Base-by-base conservation (phyloP, 2,329 filamentous ascomycete genomes). In the Dactylellina drechsleri region DNA sequence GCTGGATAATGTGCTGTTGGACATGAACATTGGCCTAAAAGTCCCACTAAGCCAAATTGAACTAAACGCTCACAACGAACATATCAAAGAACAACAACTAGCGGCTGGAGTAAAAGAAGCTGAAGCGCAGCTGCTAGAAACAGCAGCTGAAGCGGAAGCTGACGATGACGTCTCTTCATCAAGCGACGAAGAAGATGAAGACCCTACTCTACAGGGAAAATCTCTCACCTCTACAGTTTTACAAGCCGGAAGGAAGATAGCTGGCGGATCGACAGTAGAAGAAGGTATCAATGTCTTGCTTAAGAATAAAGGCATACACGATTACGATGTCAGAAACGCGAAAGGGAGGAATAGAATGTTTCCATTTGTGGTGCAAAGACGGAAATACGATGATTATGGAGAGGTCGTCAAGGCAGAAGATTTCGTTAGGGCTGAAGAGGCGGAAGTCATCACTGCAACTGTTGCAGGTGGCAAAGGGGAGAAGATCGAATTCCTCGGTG, bases 381-480 rank as follows among this genome's bases (percentile, higher is more conserved):
- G 89, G 81, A 89, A 92, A 59, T 88, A 87, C 31, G 95, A 98
- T 80, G 94, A 97, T 77, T 99, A 95, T 82, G 95, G 95, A 71
- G 95, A 99, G 77, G 84, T 96, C 15, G 97, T 99, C 78, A 89
- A 93, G 64, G 92, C 94, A 0, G 95, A 98, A 81, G 95, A 99
- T 77, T 99, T 94, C 80, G 86, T 97, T 0, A 88, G 93, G 70
- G 94, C 93, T 0, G 95, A 99, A 80, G 95, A 98, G 82, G 89
- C 92, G 68, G 88, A 90, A 70, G 87, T 88, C 26, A 85, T 88
- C 16, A 90, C 92, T 47, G 88, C 87, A 12, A 87, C 87, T 20
- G 64, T 71, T 13, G 31, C 41, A 0, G 57, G 57, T 1, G 64
- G 72, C 2, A 74, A 70, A 18, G 78, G 77, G 28, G 78, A 79